A percentile compares a stretch with the other conserved stretches of the same genome.
These are phyloP conservation scores for Paralagenidium karlingii DNA, from an alignment of 352 stramenopile genomes.

Conservation along the genomic window DNA sequence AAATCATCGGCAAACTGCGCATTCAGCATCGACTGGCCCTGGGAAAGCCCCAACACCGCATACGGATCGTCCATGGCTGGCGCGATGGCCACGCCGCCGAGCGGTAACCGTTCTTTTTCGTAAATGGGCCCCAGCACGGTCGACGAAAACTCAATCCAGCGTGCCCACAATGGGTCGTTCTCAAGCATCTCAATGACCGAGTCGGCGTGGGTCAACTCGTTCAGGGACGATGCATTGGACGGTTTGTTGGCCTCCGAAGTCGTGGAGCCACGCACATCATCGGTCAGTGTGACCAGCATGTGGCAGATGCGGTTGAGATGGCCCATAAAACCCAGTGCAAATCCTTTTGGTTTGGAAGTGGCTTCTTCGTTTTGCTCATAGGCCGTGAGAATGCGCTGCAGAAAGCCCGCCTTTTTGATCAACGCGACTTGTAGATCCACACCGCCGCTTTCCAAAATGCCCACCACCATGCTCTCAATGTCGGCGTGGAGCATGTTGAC, in stretches of 20 bases:
- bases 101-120: conserved; percentile 57
- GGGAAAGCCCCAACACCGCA: conserved; percentile 46
- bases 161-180: conserved; percentile 63
- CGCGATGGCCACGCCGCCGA: conserved; percentile 52
- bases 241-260: conserved; percentile 37
- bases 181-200: conserved; percentile 70
- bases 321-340: conserved; percentile 67
- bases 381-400: conserved; percentile 60
- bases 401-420: conserved; percentile 57
- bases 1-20: conserved; percentile 79
- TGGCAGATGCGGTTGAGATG: conserved; percentile 79
- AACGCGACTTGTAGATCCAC: conserved; percentile 57
- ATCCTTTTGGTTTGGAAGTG: conserved; percentile 34
- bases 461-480: conserved; percentile 76
- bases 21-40: conserved; percentile 50
- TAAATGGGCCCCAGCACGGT: conserved; percentile 64
- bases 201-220: conserved; percentile 79
- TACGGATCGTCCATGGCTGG: conserved; percentile 53
- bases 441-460: conserved; percentile 69
- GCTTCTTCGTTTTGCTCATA: conserved; percentile 69
- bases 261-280: conserved; percentile 54
- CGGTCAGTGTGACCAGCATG: conserved; percentile 70
- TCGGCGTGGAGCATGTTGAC: conserved; percentile 83
- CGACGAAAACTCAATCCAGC: conserved; percentile 65
- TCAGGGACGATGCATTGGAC: no score